Percentiles rank a stretch among this genome's conserved stretches.
These are phyloP conservation scores for Glycine soja DNA, from an alignment of 306 rosid species.

Conservation along the genomic window DNA sequence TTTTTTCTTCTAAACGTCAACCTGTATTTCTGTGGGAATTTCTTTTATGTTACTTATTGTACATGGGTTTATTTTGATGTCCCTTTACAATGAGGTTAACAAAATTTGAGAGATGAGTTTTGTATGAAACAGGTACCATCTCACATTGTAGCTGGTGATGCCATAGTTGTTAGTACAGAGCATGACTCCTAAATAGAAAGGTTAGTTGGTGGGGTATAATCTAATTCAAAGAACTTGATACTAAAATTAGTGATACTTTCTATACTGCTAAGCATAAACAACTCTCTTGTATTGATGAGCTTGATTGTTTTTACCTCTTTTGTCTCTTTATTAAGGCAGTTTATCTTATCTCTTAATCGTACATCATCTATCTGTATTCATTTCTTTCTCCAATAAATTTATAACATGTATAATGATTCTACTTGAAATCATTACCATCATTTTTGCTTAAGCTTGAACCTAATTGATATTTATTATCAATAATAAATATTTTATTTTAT, in stretches of 20 bases:
- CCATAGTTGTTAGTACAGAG: constrained; percentile 74
- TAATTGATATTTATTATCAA: not conserved
- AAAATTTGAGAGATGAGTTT: not conserved
- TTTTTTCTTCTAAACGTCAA: not conserved
- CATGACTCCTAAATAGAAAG: constrained; percentile 84
- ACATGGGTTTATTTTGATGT: not conserved
- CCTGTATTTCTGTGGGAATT: not conserved
- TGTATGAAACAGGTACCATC: constrained; percentile 68
- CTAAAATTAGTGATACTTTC: constrained; percentile 21
- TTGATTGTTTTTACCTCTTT: constrained; percentile 3
- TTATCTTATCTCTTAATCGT: not conserved
- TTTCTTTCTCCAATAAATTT: no score
- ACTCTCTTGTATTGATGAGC: constrained; percentile 34
- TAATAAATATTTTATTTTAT: not conserved
- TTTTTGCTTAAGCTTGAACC: not conserved
- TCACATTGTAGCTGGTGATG: constrained; percentile 77
- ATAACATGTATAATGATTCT: not conserved
- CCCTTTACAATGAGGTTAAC: not conserved
- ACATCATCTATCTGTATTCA: no score
- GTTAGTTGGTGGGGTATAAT: constrained; percentile 49
- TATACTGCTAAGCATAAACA: constrained; percentile 16
- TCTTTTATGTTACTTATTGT: not conserved
- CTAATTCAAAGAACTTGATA: constrained; percentile 26
- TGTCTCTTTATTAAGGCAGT: not conserved
- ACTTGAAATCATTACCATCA: not conserved